These are phyloP conservation scores for Neostapfia colusana DNA, from an alignment of 176 grass and related monocot genomes.

Conservation along the genomic window DNA sequence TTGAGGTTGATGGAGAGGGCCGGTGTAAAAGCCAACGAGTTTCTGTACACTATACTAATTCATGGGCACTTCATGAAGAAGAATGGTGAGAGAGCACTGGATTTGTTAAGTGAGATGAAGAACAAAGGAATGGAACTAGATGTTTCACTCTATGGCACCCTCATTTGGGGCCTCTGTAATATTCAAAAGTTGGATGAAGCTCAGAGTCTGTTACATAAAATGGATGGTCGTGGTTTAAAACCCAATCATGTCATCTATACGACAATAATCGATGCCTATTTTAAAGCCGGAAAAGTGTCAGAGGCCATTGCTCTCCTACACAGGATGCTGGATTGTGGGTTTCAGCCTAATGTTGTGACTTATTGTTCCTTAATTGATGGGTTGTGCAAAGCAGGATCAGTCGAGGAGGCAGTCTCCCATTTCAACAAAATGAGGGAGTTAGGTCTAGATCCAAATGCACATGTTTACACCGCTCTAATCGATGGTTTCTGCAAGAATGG, in stretches of 20 bases:
- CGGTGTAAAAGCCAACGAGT: constrained; percentile 55
- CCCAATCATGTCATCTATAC: constrained; percentile 91
- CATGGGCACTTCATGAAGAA: constrained; percentile 75
- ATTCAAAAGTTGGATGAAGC: constrained; percentile 81
- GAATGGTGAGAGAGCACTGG: constrained; percentile 59
- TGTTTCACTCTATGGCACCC: constrained; percentile 69
- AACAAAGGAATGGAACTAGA: constrained; percentile 78
- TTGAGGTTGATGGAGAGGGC: constrained; percentile 60
- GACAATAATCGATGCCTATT: constrained; percentile 78
- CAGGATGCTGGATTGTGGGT: constrained; percentile 57
- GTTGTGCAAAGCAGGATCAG: constrained; percentile 74
- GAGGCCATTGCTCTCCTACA: constrained; percentile 71
- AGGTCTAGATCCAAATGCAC: constrained; percentile 69
- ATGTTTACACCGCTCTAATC: constrained; percentile 68
- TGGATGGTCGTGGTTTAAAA: constrained; percentile 67
- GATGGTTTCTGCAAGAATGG: constrained; percentile 88
- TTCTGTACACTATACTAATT: constrained; percentile 76
- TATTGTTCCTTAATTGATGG: constrained; percentile 89
- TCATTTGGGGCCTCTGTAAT: constrained; percentile 90
- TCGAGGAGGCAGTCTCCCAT: constrained; percentile 63
- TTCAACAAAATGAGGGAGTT: constrained; percentile 76
- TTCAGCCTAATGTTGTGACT: constrained; percentile 67
- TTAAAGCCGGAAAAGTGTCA: constrained; percentile 72
- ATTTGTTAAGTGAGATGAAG: constrained; percentile 75
- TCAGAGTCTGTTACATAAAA: constrained; percentile 70